Evolutionary conservation across 2,329 filamentous ascomycete genomes (phyloP), one percentile per base, ranked within the genome.

Genomic region (Pseudogymnoascus sp.): DNA sequence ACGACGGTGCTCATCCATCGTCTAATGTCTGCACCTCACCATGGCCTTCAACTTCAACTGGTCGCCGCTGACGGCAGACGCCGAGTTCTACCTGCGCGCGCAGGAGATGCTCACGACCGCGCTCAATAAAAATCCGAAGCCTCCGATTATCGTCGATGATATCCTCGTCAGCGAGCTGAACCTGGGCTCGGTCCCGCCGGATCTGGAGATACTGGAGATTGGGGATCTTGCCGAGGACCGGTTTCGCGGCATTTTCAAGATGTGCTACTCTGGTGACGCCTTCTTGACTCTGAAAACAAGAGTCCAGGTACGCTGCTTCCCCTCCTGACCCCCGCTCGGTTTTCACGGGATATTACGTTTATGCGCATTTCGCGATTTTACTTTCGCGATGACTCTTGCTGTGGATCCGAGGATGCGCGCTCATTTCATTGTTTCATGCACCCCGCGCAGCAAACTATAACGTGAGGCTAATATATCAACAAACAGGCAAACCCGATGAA

Each of bases 21-120:
- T 44, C 40, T 44, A 44, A 44, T 44, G 40, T 44, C 40, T 44
- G 40, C 53, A 67, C 65, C 63, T 67, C 68, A 69, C 67, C 59
- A 99, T 99, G 95, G 95, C 95, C 70, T 99, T 99, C 89, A 97
- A 97, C 82, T 99, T 99, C 90, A 97, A 97, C 91, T 99, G 95
- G 95, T 96, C 92, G 84, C 95, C 95, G 74, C 84, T 99, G 69
- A 95, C 96, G 79, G 93, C 93, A 74, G 95, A 97, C 80, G 93
- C 91, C 72, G 85, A 87, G 70, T 95, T 95, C 77, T 93, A 93
- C 78, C 86, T 89, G 74, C 89, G 92, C 70, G 93, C 95, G 61
- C 90, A 93, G 76, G 93, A 97, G 75, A 89, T 97, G 76, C 84
- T 99, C 71, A 99, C 95, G 26, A 88, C 90, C 64, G 95, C 95